Percentiles rank a stretch among this genome's conserved stretches.
phyloP scores from a whole-genome alignment of 257 asterid genomes.

The Anisodus acutangulus region DNA sequence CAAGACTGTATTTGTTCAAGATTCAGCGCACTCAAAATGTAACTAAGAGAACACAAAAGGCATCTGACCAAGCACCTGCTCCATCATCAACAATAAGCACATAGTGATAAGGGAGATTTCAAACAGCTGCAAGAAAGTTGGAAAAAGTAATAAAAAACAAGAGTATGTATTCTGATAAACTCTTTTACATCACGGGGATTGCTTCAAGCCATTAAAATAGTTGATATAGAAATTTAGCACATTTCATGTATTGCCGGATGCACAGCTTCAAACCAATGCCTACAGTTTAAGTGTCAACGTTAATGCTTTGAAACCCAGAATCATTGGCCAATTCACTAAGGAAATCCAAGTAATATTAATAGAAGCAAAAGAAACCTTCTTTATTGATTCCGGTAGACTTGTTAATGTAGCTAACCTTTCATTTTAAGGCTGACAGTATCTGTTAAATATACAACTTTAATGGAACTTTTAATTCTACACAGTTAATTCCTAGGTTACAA shows the following conservation, averaged over 20 bases:
- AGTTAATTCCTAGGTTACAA: not conserved
- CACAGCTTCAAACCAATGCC: slow-evolving; percentile 10
- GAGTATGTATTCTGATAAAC: not conserved
- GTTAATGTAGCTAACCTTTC: not conserved
- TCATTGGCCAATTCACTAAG: not conserved
- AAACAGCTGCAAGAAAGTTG: not conserved
- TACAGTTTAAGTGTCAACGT: not conserved
- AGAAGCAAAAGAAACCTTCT: not conserved
- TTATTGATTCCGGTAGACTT: not conserved
- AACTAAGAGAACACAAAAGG: slow-evolving; percentile 6
- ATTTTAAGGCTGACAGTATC: not conserved
- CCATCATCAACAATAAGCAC: not conserved
- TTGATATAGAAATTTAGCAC: not conserved
- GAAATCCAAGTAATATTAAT: slow-evolving; percentile 1
- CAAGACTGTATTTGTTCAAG: slow-evolving; percentile 14
- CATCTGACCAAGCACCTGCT: slow-evolving; percentile 19
- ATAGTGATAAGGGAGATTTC: not conserved
- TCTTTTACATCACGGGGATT: not conserved
- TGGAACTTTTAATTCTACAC: not conserved
- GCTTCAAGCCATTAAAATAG: not conserved
- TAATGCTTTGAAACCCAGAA: not conserved
- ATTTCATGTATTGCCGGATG: slow-evolving; percentile 16
- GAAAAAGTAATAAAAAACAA: not conserved
- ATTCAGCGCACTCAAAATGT: not conserved
- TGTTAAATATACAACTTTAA: not conserved